Base-by-base conservation (phyloP, 2,329 filamentous ascomycete genomes). In the Pleomassaria siparia region DNA sequence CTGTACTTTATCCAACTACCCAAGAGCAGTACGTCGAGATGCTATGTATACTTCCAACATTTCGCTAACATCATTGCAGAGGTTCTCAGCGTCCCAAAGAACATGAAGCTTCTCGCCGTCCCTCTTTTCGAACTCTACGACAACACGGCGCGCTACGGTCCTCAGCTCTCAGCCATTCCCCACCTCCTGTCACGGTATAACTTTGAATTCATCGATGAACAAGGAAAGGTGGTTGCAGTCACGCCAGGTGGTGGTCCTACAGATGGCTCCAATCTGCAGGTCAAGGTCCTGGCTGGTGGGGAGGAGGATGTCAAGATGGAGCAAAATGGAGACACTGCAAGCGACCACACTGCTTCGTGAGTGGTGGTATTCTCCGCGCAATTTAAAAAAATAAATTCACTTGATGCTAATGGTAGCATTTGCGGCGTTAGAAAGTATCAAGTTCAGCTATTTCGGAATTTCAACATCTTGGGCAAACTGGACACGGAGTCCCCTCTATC, bases 61-160 rank as follows among this genome's bases (percentile, higher is more conserved):
- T 48, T 20, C 21, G 18, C 66, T 62, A 49, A 63, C 29, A 11
- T 4, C 4, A 15, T 4, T 42, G 46, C 69, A 95, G 91, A 96
- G 76, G 88, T 97, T 12, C 81, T 99, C 35, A 95, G 89, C 64
- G 94, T 99, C 8, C 94, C 94, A 0, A 99, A 99, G 77, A 99
- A 99, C 75, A 97, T 99, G 94, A 99, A 99, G 72, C 84, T 99
- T 20, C 86, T 99, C 32, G 94, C 94, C 1, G 94, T 99, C 1
- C 94, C 94, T 0, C 80, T 99, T 1, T 97, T 97, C 73, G 94
- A 99, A 75, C 84, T 99, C 30, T 99, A 99, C 77, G 94, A 99
- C 66, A 99, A 99, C 73, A 96, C 90, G 0, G 88, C 87, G 11
- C 81, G 94, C 50, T 99, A 99, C 69, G 94, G 94, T 0, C 94